These are phyloP conservation scores for Ophiostoma sp. DNA, from an alignment of 2,329 filamentous ascomycete genomes.

Conservation along the genomic window DNA sequence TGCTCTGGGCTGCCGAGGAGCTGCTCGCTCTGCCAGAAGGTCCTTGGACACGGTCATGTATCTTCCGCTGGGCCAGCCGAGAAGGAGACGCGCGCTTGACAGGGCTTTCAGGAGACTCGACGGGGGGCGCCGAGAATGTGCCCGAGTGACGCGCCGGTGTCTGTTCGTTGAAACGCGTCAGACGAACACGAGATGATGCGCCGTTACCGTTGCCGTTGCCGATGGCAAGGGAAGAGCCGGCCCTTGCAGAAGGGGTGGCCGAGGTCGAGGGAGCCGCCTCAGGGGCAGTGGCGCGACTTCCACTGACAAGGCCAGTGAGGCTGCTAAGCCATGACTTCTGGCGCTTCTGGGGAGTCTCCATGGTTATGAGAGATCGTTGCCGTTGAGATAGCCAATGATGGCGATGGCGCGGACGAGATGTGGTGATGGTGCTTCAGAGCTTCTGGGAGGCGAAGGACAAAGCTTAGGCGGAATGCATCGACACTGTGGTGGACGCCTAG, in stretches of 20 bases:
- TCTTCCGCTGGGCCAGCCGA: conserved; percentile 34
- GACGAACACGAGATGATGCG: conserved; percentile 12
- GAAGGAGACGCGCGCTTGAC: conserved; percentile 34
- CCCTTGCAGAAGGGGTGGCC: conserved; percentile 13
- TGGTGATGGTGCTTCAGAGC: conserved; percentile 18
- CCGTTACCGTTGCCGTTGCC: conserved; percentile 7
- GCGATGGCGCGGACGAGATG: conserved; percentile 8
- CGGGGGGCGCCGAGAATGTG: conserved; percentile 27
- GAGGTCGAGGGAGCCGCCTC: conserved; percentile 12
- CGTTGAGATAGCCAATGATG: conserved; percentile 13
- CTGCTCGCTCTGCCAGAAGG: conserved; percentile 32
- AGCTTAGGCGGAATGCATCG: conserved; percentile 23
- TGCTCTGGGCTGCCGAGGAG: conserved; percentile 3
- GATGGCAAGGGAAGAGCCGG: not conserved
- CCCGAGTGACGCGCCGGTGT: conserved; percentile 25
- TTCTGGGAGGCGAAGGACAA: conserved; percentile 12
- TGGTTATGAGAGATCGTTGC: conserved; percentile 17
- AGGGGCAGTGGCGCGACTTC: conserved; percentile 19
- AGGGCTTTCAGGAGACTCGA: conserved; percentile 33
- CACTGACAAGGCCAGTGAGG: conserved; percentile 25
- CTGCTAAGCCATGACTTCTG: conserved; percentile 27
- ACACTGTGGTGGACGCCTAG: conserved; percentile 11
- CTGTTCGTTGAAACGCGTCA: conserved; percentile 10
- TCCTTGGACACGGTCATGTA: conserved; percentile 35
- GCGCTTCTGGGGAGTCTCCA: conserved; percentile 26